Percentiles rank a stretch among this genome's conserved stretches.
Conservation (phyloP, 75 land plant genomes). For the Pseudotsuga menziesii region DNA sequence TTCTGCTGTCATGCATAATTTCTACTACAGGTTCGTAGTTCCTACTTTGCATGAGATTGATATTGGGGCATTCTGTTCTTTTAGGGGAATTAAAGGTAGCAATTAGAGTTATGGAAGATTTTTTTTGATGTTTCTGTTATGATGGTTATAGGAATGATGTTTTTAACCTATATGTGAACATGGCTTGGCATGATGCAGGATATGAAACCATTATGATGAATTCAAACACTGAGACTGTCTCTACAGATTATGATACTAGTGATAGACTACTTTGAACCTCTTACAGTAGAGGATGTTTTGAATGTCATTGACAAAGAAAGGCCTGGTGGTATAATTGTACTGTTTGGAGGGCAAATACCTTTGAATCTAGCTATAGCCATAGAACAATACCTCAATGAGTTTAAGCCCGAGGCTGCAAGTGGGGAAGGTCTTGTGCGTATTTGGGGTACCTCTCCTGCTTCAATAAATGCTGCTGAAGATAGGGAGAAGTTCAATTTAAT, state of each 20-base stretch:
- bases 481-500: conserved; percentile 93
- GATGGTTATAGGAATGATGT: no score
- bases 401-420: conserved; percentile 59
- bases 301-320: conserved; percentile 90
- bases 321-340: conserved; percentile 96
- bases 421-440: conserved; percentile 73
- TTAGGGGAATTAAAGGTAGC: no score
- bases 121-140: background rate
- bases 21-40: conserved; percentile 63
- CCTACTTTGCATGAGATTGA: no score
- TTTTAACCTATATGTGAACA: conserved; percentile 14
- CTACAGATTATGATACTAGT: conserved; percentile 99
- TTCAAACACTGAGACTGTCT: conserved; percentile 98
- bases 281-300: conserved; percentile 92
- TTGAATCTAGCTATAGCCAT: conserved; percentile 89
- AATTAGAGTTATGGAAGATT: background rate
- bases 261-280: conserved; percentile 97
- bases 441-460: conserved; percentile 99
- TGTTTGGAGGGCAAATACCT: conserved; percentile 99
- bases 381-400: conserved; percentile 77
- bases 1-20: conserved; percentile 98
- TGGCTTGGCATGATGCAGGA: conserved; percentile 59
- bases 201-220: conserved; percentile 99
- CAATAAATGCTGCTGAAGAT: conserved; percentile 99
- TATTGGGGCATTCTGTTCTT: no score